These are phyloP conservation scores for Alnus rubra DNA, from an alignment of 306 rosid genomes.

Conservation along the genomic window DNA sequence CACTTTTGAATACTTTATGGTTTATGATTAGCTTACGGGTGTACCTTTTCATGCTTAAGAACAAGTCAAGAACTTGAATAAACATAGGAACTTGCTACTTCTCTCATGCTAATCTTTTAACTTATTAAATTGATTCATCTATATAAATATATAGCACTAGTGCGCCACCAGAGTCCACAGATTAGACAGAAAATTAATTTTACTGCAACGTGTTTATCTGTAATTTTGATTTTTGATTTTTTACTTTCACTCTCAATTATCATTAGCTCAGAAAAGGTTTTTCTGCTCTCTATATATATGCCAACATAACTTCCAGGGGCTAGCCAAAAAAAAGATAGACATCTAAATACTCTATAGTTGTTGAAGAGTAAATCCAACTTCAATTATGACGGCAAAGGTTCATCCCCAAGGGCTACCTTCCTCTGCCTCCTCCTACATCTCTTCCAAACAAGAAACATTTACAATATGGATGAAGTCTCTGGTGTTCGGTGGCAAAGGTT, in stretches of 20 bases:
- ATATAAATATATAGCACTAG: not conserved
- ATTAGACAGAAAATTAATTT: too few relatives aligned
- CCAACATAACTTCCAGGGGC: slow-evolving; percentile 31
- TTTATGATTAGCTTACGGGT: not conserved
- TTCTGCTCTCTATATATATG: slow-evolving; percentile 20
- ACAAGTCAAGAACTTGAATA: not conserved
- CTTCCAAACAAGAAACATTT: slow-evolving; percentile 66
- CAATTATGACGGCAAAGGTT: slow-evolving; percentile 40
- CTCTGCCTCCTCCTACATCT: slow-evolving; percentile 31
- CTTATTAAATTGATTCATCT: not conserved
- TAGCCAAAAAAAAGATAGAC: not conserved
- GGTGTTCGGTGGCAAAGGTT: slow-evolving; percentile 59
- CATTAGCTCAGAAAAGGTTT: too few relatives aligned
- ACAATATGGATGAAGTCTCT: slow-evolving; percentile 85
- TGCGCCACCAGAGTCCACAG: not conserved
- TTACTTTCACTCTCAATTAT: not conserved
- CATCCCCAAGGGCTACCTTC: slow-evolving; percentile 45
- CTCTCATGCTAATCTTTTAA: not conserved
- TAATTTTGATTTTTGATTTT: too few relatives aligned
- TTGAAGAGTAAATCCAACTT: slow-evolving; percentile 10
- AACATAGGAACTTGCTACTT: not conserved
- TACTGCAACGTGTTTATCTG: too few relatives aligned
- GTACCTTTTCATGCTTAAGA: not conserved
- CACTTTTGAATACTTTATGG: slow-evolving; percentile 1
- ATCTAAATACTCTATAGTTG: slow-evolving; percentile 28